Evolutionary conservation across 257 asterid species (phyloP).

Genomic region (Rauvolfia tetraphylla): DNA sequence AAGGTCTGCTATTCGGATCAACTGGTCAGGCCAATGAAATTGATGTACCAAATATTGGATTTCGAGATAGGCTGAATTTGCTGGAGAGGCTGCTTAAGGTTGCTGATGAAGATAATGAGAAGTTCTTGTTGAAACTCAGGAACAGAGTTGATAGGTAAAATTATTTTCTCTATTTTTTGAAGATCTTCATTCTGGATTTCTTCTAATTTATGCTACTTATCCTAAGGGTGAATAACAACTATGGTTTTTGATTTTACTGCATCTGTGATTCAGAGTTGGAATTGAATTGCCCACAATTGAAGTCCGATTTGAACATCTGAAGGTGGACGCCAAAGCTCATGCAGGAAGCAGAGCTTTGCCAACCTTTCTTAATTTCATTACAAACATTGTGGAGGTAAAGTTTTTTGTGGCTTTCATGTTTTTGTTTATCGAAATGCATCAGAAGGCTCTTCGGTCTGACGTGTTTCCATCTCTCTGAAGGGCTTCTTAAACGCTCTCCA

Average conservation of each 20-base stretch:
- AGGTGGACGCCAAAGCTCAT: conserved; percentile 53
- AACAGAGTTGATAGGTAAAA: conserved; percentile 63
- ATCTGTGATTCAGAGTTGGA: conserved; percentile 45
- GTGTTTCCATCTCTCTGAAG: background rate
- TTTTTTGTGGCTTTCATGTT: background rate
- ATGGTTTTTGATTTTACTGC: background rate
- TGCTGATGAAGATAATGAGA: conserved; percentile 59
- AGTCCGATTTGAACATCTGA: conserved; percentile 63
- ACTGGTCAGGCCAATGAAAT: conserved; percentile 44
- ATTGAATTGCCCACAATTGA: conserved; percentile 66
- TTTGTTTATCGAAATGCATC: background rate
- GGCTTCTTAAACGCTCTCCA: conserved; percentile 28
- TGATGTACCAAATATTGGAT: conserved; percentile 45
- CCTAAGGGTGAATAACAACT: background rate
- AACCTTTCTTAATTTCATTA: conserved; percentile 43
- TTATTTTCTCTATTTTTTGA: background rate
- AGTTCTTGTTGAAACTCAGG: conserved; percentile 54
- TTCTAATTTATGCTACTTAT: background rate
- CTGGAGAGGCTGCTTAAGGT: conserved; percentile 45
- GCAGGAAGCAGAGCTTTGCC: conserved; percentile 55
- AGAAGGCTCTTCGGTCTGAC: background rate
- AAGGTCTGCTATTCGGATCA: conserved; percentile 58
- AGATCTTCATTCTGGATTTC: background rate
- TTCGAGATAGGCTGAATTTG: conserved; percentile 35
- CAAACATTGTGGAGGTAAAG: conserved; percentile 51